Base-by-base conservation (phyloP, 176 grass and related monocot genomes). In the Rhynchospora tenuis region DNA sequence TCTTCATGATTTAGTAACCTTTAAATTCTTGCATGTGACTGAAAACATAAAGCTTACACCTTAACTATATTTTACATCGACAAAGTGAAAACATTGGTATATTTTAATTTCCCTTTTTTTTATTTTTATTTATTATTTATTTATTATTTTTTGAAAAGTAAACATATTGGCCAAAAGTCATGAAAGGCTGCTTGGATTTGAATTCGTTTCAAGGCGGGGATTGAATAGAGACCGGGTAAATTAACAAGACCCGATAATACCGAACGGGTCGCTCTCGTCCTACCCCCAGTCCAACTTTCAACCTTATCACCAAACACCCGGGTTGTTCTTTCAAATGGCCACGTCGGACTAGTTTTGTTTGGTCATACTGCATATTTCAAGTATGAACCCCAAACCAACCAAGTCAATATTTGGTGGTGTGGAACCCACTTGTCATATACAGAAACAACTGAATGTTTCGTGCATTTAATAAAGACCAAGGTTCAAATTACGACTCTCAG, bases 301-400 rank as follows among this genome's bases (percentile, higher is more conserved):
- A 63, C 17, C 80, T 66, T 82, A 63, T 48, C 80, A 82, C 80
- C 80, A 82, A 82, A 63, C 80, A 11, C 80, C 31, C 13, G 10
- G 11, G 44, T 23, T 46, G 1, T 50, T 44, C 13, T 82, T 65
- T 63, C 29, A 33, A 67, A 63, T 26, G 31, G 31, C 33, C 59
- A 9, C n/a, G 4, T 46, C 12, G 12, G 19, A 66, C n/a, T 14
- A 65, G 0, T 11, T 54, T 31, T 43, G 28, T 45, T 59, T 61
- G 28, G 38, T 61, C 24, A 80, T 44, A 13, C 5, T 27, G 16
- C 9, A 79, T 9, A n/a, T 54, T 59, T 58, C 4, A 42, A 78
- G 15, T 15, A 62, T 60, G 78, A 62, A 62, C 78, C 55, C 1
- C 2, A 16, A 20, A 23, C 11, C 72, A 0, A 13, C 45, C 12